Base-by-base conservation (phyloP, 106 monocot genomes). In the Chionographis japonica region DNA sequence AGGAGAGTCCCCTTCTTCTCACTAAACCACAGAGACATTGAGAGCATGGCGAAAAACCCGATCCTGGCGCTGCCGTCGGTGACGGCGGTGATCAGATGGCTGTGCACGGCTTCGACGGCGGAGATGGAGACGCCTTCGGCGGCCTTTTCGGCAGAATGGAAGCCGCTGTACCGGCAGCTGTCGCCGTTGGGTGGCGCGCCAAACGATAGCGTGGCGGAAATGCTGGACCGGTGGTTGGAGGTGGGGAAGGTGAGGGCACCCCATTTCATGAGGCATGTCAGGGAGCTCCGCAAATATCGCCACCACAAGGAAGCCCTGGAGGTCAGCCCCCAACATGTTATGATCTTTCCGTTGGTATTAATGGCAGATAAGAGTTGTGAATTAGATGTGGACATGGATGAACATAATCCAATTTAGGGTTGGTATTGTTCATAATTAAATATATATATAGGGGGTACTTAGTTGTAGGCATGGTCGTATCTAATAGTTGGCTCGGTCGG, bases 151-250 rank as follows among this genome's bases (percentile, higher is more conserved):
- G 40, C 20, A 52, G 68, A 36, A 5, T 43, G 0, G 68, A 49
- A 58, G 16, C 68, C 78, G 10, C 81, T 86, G 12, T 86, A 81
- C 66, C 74, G 83, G 42, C 72, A 81, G 50, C 68, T 90, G 15
- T 81, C 83, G 66, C 78, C 72, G 12, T 61, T 90, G 35, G 80
- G 80, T 0, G 68, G 60, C 13, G 84, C 83, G 49, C 74, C 78
- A 40, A 73, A 72, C 52, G 90, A 86, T 27, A 86, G 86, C 70
- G 90, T 90, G 58, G 42, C 53, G 76, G 58, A 27, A 46, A 76
- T 74, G 13, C 56, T 90, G 82, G 79, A 90, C 84, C 70, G 81
- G 69, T 90, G 90, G 90, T 52, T 81, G 4, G 83, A 86, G 62
- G 86, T 86, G 8, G 67, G 72, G 52, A n/a, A 41, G 37, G 67